Conservation (phyloP, 768 basidiomycete species). For the Hericium coralloides region DNA sequence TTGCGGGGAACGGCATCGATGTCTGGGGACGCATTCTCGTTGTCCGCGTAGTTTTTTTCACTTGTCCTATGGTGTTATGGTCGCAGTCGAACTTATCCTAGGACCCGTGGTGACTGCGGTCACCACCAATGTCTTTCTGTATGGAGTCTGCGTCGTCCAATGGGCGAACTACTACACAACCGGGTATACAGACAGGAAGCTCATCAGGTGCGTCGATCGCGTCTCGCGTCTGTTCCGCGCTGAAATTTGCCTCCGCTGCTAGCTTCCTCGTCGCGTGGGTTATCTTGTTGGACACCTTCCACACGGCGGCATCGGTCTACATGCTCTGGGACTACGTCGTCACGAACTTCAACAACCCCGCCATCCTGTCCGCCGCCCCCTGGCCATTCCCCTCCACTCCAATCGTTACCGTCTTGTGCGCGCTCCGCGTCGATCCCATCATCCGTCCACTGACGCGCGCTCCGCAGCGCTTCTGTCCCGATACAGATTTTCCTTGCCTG, state of each 20-base stretch:
- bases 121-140: not conserved
- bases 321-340: conserved; percentile 13
- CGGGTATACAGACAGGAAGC: not conserved
- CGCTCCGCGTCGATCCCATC: not conserved
- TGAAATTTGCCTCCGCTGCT: not conserved
- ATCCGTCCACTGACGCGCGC: not conserved
- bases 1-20: too few relatives aligned
- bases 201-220: not conserved
- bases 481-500: conserved; percentile 25
- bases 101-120: not conserved
- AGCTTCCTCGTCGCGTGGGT: conserved; percentile 13
- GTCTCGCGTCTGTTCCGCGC: not conserved
- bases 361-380: conserved; percentile 6
- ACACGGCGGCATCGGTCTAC: conserved; percentile 9
- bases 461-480: conserved; percentile 23
- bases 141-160: not conserved
- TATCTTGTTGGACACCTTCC: conserved; percentile 11
- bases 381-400: conserved; percentile 14
- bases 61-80: too few relatives aligned
- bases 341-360: conserved; percentile 11
- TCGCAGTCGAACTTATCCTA: not conserved
- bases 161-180: not conserved
- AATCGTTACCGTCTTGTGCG: conserved; percentile 21
- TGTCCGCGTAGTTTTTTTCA: too few relatives aligned
- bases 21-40: too few relatives aligned